Evolutionary conservation across 805 yeast species (phyloP), one percentile per base, ranked within the genome.

Genomic region (Yarrowia deformans): DNA sequence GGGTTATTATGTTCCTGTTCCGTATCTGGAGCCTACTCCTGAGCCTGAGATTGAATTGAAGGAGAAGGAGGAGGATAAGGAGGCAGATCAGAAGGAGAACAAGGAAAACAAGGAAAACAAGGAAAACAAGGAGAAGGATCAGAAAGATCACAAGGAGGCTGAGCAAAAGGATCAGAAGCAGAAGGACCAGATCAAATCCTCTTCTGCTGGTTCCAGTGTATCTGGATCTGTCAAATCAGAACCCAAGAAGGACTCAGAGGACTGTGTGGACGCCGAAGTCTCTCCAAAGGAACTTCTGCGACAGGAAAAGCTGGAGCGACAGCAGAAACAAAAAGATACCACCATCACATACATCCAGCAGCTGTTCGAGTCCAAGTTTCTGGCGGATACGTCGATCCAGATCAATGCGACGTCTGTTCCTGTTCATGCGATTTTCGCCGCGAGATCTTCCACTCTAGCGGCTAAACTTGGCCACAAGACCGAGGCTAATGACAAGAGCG

Each of bases 361-460:
- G 29, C 7, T 63, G 14, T 49, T 37, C 9, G 37, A 12, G 23
- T 48, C 68, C 8, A 63, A 63, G 29, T 14, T 1, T 12, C 39
- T 19, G 5, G 14, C 56, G 2, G 68, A 63, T 9, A 2, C 39
- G 6, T 0, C n/a, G 8, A 37, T 63, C 8, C 0, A 23, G 4
- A 6, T 63, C 48, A 63, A 63, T 48, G 16, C 40, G 7, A 16
- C 34, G 16, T 18, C 12, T 4, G 4, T 48, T 4, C 40, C 32
- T 9, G 72, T 77, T 14, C 80, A 78, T 69, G 76, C 80, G 1
- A 74, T 78, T 43, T 72, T 78, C 67, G 76, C 74, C 5, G 73
- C 77, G 42, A 73, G 77, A 42, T 77, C 79, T 2, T 2, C 29
- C 4, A 4, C 4, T 23, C 4, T 23, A 4, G 29, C 29, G 29